Percentiles rank a stretch among this genome's conserved stretches.
phyloP scores from a whole-genome alignment of 2,329 filamentous ascomycete species.

The Boeremia exigua region DNA sequence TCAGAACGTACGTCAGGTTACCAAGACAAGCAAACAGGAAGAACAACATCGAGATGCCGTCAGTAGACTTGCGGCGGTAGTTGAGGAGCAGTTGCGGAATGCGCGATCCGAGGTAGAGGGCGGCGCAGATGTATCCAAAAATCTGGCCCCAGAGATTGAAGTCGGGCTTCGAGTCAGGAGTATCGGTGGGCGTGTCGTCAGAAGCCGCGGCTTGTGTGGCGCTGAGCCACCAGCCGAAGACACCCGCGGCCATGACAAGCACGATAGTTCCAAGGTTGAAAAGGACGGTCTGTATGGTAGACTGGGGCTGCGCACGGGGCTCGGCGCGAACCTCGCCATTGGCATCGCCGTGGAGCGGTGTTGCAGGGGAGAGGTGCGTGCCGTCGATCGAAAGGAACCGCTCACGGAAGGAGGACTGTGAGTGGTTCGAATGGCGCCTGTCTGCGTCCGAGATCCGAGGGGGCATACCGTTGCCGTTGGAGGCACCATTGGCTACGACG shows the following conservation, averaged over 20 bases:
- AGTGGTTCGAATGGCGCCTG: conserved; percentile 40
- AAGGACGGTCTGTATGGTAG: conserved; percentile 61
- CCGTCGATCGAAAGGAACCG: conserved; percentile 65
- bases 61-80: conserved; percentile 88
- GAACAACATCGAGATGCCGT: conserved; percentile 92
- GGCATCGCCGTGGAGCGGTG: conserved; percentile 67
- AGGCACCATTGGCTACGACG: conserved; percentile 23
- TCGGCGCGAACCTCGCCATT: conserved; percentile 32
- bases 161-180: conserved; percentile 56
- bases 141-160: conserved; percentile 84
- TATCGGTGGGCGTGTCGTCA: conserved; percentile 22
- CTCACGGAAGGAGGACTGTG: conserved; percentile 49
- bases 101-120: conserved; percentile 86
- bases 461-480: conserved; percentile 29
- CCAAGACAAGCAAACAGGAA: conserved; percentile 96
- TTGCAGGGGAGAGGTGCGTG: conserved; percentile 78
- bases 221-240: conserved; percentile 83
- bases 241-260: conserved; percentile 82
- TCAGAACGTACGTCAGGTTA: conserved; percentile 90
- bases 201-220: conserved; percentile 42
- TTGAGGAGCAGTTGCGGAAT: conserved; percentile 92
- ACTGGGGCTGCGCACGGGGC: conserved; percentile 51
- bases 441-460: conserved; percentile 47
- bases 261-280: conserved; percentile 80
- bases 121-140: conserved; percentile 91